phyloP scores from a whole-genome alignment of 176 grass and related monocot species.

The Oryza meridionalis region DNA sequence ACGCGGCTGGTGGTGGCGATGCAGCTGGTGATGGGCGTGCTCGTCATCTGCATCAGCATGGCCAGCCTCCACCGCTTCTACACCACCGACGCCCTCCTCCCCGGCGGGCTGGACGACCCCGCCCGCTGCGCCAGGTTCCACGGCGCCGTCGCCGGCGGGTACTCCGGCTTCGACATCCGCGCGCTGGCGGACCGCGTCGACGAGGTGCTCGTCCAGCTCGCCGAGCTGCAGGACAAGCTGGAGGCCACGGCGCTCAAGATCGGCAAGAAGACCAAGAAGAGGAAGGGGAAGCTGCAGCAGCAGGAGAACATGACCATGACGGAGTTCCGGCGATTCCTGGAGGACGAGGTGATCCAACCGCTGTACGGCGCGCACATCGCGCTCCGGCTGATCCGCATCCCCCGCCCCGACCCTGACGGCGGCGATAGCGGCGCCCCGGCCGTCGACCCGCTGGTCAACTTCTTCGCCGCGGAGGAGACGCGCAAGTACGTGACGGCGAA shows the following conservation, averaged over 20 bases:
- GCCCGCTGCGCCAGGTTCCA: constrained; percentile 43
- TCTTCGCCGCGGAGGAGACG: constrained; percentile 69
- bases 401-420: constrained; percentile 40
- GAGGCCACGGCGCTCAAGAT: constrained; percentile 69
- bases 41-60: constrained; percentile 78
- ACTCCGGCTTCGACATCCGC: constrained; percentile 64
- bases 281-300: constrained; percentile 21
- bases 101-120: constrained; percentile 26
- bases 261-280: constrained; percentile 54
- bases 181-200: constrained; percentile 81
- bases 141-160: constrained; percentile 38
- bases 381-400: constrained; percentile 74
- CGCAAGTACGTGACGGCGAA: constrained; percentile 70
- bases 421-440: not conserved
- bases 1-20: constrained; percentile 56
- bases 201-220: constrained; percentile 76
- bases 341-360: constrained; percentile 90
- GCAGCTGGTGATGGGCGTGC: constrained; percentile 73
- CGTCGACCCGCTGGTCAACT: constrained; percentile 63
- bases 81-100: constrained; percentile 43
- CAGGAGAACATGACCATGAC: constrained; percentile 60
- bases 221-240: constrained; percentile 79
- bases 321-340: constrained; percentile 74
- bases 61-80: constrained; percentile 84
- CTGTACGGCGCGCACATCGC: constrained; percentile 77